These are phyloP conservation scores for Diphasiastrum complanatum DNA, from an alignment of 83 land plant genomes.

Conservation along the genomic window DNA sequence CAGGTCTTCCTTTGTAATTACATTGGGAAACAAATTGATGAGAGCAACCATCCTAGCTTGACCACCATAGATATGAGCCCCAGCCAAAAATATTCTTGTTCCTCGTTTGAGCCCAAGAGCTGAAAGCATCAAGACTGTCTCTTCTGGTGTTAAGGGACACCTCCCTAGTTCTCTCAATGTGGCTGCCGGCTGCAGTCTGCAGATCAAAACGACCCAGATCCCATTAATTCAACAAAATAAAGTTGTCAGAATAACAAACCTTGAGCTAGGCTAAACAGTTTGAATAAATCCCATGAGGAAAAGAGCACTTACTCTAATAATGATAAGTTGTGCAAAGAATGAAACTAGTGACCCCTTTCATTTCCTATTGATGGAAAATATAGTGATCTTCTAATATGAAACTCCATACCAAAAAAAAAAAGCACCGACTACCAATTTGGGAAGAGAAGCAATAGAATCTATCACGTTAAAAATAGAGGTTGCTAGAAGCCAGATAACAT, in stretches of 20 bases:
- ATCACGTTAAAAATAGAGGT: no score
- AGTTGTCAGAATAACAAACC: no score
- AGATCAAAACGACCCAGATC: neutral
- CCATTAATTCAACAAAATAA: neutral
- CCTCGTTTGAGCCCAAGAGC: constrained; percentile 88
- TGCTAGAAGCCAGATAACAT: no score
- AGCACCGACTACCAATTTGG: no score
- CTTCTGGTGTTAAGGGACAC: constrained; percentile 94
- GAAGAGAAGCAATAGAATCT: no score
- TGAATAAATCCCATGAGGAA: no score
- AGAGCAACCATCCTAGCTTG: constrained; percentile 64
- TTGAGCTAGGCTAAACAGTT: no score
- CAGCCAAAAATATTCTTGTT: constrained; percentile 78
- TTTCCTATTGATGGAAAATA: no score
- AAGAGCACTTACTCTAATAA: no score
- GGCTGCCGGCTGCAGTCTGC: constrained; percentile 61
- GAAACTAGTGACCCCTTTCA: no score
- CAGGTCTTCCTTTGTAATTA: constrained; percentile 87
- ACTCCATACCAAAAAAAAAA: no score
- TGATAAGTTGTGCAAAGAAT: neutral
- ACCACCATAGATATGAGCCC: constrained; percentile 87
- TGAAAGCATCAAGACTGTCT: constrained; percentile 84
- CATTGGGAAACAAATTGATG: constrained; percentile 66
- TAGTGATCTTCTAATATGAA: no score
- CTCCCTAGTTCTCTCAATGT: constrained; percentile 56